Evolutionary conservation across 2,329 filamentous ascomycete genomes (phyloP).

Genomic region (Sporothrix luriei): DNA sequence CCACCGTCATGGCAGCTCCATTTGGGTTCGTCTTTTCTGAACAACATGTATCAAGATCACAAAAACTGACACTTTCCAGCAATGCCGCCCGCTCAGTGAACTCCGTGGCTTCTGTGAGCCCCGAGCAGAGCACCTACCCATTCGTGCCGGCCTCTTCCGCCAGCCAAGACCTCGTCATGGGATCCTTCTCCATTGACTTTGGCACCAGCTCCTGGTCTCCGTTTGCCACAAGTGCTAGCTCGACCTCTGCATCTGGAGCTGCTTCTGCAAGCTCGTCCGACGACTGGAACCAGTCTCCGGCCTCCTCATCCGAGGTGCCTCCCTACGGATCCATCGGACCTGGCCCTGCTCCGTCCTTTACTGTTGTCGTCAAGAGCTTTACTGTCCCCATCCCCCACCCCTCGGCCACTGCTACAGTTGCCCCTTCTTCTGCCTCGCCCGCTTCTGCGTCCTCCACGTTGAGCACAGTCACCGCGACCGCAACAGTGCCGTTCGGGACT

Average conservation of each 20-base stretch:
- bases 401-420: background rate
- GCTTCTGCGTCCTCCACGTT: background rate
- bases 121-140: background rate
- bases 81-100: background rate
- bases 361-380: conserved; percentile 33
- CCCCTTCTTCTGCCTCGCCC: background rate
- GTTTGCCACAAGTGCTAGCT: background rate
- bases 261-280: background rate
- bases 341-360: conserved; percentile 6
- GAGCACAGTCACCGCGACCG: conserved; percentile 22
- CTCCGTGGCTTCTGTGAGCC: background rate
- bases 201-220: conserved; percentile 14
- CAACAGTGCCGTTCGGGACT: background rate
- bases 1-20: background rate
- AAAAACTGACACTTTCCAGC: background rate
- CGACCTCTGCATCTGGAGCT: too few species aligned
- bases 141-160: background rate
- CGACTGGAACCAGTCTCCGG: background rate
- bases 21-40: conserved; percentile 14
- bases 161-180: background rate
- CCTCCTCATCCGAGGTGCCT: background rate
- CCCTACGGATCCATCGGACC: background rate
- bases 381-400: conserved; percentile 30
- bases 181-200: background rate
- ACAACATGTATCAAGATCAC: background rate